Evolutionary conservation across 108 stramenopile species (phyloP), one percentile per base, ranked within the genome.

Genomic region (Chaetoceros tenuissimus): DNA sequence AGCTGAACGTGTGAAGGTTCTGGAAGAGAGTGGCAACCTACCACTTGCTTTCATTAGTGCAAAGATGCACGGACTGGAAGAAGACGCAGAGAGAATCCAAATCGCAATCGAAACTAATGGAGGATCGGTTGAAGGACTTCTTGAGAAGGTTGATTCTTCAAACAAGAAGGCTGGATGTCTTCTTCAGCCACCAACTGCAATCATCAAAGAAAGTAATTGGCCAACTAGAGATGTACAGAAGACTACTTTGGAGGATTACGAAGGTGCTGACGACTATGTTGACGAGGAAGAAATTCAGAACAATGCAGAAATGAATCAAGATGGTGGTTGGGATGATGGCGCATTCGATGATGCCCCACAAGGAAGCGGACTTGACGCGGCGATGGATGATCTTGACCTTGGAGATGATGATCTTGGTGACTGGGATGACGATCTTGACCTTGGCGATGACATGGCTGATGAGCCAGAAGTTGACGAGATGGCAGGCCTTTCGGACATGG

Each of bases 151-250:
- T 16, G 73, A 80, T 17, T 58, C 57, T 51, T 58, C 63, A 31
- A 68, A 71, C 26, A 74, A 63, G 54, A 69, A 58, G 30, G 69
- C 71, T 27, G 79, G 80, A 16, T 67, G 80, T 49, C 72, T 94
- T 50, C 73, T 99, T n/a, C 94, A 94, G 63, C 98, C 98, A 0
- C 98, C 98, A 19, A 96, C 96, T 0, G 95, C 98, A 7, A 95
- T 97, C 47, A 55, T 94, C 54, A 78, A 92, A 28, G 84, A 68
- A 27, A 81, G 81, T 23, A 95, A 97, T 67, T 99, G 98, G 98
- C 98, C 98, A 21, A 89, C 88, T 7, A 66, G 94, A 23, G 91
- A 79, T 50, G 82, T 90, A 26, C 76, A 75, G 59, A 89, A 94
- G 68, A 84, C 84, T n/a, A 85, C 86, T 46, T 75, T 94, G 40